phyloP scores from a whole-genome alignment of 176 grass and related monocot species.

The Bromus sterilis region DNA sequence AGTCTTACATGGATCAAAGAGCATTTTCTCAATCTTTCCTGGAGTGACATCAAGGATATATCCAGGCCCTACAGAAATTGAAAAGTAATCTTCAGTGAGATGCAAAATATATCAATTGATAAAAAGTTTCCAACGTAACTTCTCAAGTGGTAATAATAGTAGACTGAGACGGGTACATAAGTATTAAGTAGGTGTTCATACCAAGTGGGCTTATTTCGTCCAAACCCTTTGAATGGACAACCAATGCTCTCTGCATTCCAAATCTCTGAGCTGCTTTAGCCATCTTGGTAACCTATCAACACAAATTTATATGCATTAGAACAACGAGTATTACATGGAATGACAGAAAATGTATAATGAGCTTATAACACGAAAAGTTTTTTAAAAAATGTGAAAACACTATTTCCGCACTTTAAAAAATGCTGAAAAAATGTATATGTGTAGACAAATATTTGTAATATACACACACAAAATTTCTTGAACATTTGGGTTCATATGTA shows the following conservation, averaged over 20 bases:
- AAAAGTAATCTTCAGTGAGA: constrained; percentile 2
- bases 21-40: constrained; percentile 64
- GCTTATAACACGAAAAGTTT: too few relatives aligned
- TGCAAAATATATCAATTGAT: constrained; percentile 15
- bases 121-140: background rate
- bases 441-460: too few relatives aligned
- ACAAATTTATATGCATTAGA: background rate
- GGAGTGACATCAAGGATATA: constrained; percentile 96
- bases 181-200: constrained; percentile 17
- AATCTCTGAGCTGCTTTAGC: constrained; percentile 81
- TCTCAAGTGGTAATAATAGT: background rate
- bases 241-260: constrained; percentile 90
- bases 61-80: constrained; percentile 59
- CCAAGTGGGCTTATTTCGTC: constrained; percentile 99
- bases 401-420: too few relatives aligned
- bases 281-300: constrained; percentile 84
- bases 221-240: constrained; percentile 94
- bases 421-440: too few relatives aligned
- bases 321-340: background rate
- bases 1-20: constrained; percentile 88
- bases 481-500: too few relatives aligned
- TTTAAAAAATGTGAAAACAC: too few relatives aligned
- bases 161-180: background rate
- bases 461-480: too few relatives aligned
- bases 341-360: background rate